These are phyloP conservation scores for Solanum corneliomulleri DNA, from an alignment of 257 asterid genomes.

Conservation along the genomic window DNA sequence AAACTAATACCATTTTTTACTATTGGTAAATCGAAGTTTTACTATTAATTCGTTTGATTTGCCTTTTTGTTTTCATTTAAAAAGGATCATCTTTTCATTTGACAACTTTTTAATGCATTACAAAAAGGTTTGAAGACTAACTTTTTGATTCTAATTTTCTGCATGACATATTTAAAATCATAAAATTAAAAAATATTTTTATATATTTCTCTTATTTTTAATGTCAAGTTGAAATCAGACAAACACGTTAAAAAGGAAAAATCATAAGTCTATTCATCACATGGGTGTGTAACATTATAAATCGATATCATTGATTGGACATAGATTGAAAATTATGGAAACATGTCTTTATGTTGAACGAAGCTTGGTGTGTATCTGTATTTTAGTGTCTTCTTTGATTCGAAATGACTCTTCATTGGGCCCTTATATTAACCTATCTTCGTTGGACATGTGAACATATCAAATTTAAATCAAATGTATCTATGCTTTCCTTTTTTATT, in stretches of 20 bases:
- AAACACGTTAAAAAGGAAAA: accelerated
- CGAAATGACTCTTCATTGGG: not conserved
- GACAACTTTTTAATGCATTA: not conserved
- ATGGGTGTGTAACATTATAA: not conserved
- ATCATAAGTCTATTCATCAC: not conserved
- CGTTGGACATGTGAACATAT: not conserved
- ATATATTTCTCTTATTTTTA: too few relatives aligned
- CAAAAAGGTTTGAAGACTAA: too few relatives aligned
- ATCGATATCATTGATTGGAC: not conserved
- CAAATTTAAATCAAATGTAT: not conserved
- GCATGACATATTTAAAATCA: too few relatives aligned
- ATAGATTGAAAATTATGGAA: not conserved
- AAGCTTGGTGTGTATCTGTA: not conserved
- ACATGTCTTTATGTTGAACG: not conserved
- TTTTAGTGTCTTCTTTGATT: not conserved
- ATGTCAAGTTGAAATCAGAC: too few relatives aligned
- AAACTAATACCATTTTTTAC: too few relatives aligned
- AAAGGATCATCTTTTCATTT: too few relatives aligned
- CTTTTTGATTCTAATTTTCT: too few relatives aligned
- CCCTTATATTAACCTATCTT: not conserved
- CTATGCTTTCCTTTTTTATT: not conserved
- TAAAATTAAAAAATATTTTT: too few relatives aligned
- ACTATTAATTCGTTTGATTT: not conserved
- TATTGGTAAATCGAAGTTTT: not conserved
- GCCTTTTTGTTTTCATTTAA: not conserved